Conservation (phyloP, 176 grass and related monocot species). For the Rhipidocladum racemiflorum region DNA sequence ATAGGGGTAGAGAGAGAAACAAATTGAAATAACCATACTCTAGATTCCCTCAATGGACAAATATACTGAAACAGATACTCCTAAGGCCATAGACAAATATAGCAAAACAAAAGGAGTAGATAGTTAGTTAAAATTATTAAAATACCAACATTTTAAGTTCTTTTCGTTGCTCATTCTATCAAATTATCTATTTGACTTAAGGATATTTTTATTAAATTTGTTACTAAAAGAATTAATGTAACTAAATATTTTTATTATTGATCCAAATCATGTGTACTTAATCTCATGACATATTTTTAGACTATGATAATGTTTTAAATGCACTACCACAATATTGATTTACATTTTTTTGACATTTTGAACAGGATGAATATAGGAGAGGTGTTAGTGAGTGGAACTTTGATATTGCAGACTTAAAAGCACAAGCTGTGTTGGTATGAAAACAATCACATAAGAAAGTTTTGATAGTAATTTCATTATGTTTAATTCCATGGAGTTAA, state of each 20-base stretch:
- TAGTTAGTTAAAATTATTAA: background rate
- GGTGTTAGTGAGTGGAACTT: conserved; percentile 95
- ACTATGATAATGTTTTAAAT: background rate
- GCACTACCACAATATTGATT: background rate
- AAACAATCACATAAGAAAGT: background rate
- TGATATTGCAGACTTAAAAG: conserved; percentile 77
- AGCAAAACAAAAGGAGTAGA: too few relatives aligned
- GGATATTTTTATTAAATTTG: too few relatives aligned
- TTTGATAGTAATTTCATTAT: background rate
- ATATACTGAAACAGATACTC: too few relatives aligned
- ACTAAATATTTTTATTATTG: background rate
- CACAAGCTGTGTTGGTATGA: conserved; percentile 64
- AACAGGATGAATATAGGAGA: conserved; percentile 73
- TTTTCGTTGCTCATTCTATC: background rate
- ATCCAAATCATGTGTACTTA: background rate
- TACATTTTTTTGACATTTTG: background rate
- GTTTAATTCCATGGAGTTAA: background rate
- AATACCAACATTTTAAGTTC: background rate
- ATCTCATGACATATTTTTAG: background rate
- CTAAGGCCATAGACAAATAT: too few relatives aligned
- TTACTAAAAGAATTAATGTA: background rate
- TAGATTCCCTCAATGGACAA: too few relatives aligned
- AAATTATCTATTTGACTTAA: background rate
- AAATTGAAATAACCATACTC: too few relatives aligned
- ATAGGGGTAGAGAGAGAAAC: too few relatives aligned